Conservation (phyloP, 345 rosid genomes). For the Citrus sinensis region DVS_A1.0 CM039161.1:21110001-21110500, state of each 20-base stretch:
- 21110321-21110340: not conserved
- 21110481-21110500: not conserved
- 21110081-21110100: constrained; percentile 32
- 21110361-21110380: not conserved
- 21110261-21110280: constrained; percentile 45
- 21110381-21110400: no score
- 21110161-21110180: no score
- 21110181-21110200: not conserved
- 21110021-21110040: not conserved
- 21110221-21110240: constrained; percentile 23
- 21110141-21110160: constrained; percentile 19
- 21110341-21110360: not conserved
- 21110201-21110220: constrained; percentile 14
- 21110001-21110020: not conserved
- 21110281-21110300: constrained; percentile 54
- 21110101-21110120: constrained; percentile 30
- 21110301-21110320: constrained; percentile 41
- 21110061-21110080: constrained; percentile 27
- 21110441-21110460: not conserved
- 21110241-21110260: constrained; percentile 56
- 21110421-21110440: not conserved
- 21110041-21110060: constrained; percentile 33
- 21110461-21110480: not conserved
- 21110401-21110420: not conserved
- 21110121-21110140: constrained; percentile 47